Evolutionary conservation across 1,139 yeast genomes (phyloP).

Genomic region (Nematodospora anomalae): DNA sequence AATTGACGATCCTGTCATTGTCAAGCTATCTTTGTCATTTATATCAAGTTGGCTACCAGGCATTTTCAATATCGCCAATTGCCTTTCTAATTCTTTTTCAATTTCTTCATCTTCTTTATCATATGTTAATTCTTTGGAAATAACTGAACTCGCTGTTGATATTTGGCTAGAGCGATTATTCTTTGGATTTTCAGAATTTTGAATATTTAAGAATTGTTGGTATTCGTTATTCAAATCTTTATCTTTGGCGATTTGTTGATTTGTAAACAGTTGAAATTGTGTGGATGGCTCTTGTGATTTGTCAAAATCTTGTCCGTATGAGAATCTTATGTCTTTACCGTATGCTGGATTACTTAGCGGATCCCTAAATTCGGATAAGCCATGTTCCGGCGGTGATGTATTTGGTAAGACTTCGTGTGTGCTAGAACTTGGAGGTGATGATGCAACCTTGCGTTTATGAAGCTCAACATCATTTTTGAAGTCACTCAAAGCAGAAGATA

Average conservation of each 20-base stretch:
- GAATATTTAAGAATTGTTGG: conserved; percentile 27
- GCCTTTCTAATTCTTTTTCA: conserved; percentile 42
- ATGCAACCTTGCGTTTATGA: conserved; percentile 20
- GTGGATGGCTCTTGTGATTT: conserved; percentile 12
- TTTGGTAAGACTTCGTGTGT: conserved; percentile 13
- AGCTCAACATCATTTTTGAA: conserved; percentile 31
- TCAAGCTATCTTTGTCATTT: background rate
- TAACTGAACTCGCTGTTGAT: conserved; percentile 47
- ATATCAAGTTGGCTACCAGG: conserved; percentile 20
- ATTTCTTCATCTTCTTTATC: conserved; percentile 40
- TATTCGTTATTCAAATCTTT: conserved; percentile 22
- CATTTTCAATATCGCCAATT: conserved; percentile 37
- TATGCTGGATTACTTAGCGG: conserved; percentile 1
- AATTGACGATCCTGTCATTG: background rate
- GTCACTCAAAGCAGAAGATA: conserved; percentile 32
- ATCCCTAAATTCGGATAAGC: conserved; percentile 9
- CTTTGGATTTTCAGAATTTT: conserved; percentile 4
- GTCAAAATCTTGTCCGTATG: conserved; percentile 5
- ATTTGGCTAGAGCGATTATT: conserved; percentile 31
- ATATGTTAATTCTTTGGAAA: conserved; percentile 31
- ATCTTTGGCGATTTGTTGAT: conserved; percentile 12
- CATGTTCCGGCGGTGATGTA: conserved; percentile 12
- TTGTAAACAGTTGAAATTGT: conserved; percentile 19
- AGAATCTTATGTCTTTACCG: conserved; percentile 7
- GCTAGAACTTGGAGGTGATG: conserved; percentile 11